Evolutionary conservation across 2,329 filamentous ascomycete species (phyloP), one percentile per base, ranked within the genome.

Genomic region (Epichloe sibirici): DNA sequence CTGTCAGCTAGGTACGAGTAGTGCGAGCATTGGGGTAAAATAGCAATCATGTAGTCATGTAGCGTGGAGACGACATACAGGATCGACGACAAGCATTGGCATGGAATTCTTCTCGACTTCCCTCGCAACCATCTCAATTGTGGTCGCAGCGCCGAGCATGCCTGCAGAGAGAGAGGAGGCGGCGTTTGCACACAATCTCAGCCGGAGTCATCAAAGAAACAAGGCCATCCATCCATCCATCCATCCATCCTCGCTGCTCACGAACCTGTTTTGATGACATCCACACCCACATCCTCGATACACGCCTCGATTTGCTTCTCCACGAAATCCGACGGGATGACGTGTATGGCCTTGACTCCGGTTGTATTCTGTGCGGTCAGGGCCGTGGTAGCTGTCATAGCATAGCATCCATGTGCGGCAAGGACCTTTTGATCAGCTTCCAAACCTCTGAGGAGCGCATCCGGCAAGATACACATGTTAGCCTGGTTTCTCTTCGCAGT

Each of bases 381-480:
- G 21, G 91, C 91, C 13, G 91, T 94, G 9, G 91, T 96, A 23
- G 90, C 89, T 49, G 91, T 96, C 83, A 96, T 94, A 55, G 89
- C 90, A 75, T 97, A 97, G 71, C 88, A 93, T 55, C 86, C 84
- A 78, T 97, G 90, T 17, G 88, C 88, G 45, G 90, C 86, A 55
- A 95, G 85, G 56, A 95, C 90, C 67, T 95, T 95, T 65, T 97
- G 90, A 66, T 97, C 91, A 40, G 91, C 93, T 69, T 98, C 91
- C 37, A 98, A 81, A 49, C 91, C 93, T 52, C 90, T 95, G 62
- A 38, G 28, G 17, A 31, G 34, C 13, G 23, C 12, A 44, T 25
- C n/a, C 7, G 42, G 25, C 38, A 39, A 35, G 31, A 21, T 37
- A 13, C 11, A 6, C 37, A 49, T 40, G 37, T 48, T 40, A 48